A percentile compares a stretch with the other conserved stretches of the same genome.
Conservation (phyloP, 176 grass and related monocot species). For the Poa annua region DNA sequence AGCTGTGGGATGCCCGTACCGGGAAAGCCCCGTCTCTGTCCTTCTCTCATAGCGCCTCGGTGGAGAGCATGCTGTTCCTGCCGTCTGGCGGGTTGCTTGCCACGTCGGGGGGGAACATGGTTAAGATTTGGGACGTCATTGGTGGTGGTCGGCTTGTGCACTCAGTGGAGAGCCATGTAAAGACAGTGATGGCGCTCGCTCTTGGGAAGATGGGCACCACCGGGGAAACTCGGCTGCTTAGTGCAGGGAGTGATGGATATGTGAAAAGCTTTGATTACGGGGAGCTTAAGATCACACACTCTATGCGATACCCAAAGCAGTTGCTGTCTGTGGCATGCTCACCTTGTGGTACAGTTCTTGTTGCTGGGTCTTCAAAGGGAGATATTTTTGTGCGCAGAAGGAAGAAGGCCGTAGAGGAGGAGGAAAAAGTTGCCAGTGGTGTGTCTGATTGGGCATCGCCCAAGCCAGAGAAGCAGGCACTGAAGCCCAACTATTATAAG, state of each 20-base stretch:
- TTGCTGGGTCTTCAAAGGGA: slow-evolving; percentile 78
- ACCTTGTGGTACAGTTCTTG: slow-evolving; percentile 58
- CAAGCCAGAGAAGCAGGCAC: slow-evolving; percentile 43
- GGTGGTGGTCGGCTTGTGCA: slow-evolving; percentile 72
- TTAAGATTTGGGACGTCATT: slow-evolving; percentile 96
- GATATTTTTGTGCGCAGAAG: slow-evolving; percentile 69
- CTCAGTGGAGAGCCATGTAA: slow-evolving; percentile 86
- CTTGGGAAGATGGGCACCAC: slow-evolving; percentile 52
- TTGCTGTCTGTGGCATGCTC: slow-evolving; percentile 83
- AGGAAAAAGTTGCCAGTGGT: slow-evolving; percentile 32
- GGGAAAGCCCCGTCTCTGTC: slow-evolving; percentile 42
- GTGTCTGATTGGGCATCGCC: slow-evolving; percentile 56
- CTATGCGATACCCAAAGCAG: slow-evolving; percentile 68
- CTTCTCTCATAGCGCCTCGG: slow-evolving; percentile 66
- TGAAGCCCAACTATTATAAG: slow-evolving; percentile 56
- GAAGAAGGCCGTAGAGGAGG: slow-evolving; percentile 57
- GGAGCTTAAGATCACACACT: slow-evolving; percentile 75
- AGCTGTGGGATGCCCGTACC: slow-evolving; percentile 81
- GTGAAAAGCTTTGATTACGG: slow-evolving; percentile 90
- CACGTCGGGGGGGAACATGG: slow-evolving; percentile 73
- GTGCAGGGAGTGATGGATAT: slow-evolving; percentile 92
- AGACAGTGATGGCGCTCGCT: slow-evolving; percentile 67
- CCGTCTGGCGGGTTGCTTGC: slow-evolving; percentile 84
- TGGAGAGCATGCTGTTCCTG: slow-evolving; percentile 84
- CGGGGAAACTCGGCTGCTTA: slow-evolving; percentile 72